Evolutionary conservation across 257 asterid genomes (phyloP), one percentile per base, ranked within the genome.

Genomic region (Solanum pinnatisectum): DNA sequence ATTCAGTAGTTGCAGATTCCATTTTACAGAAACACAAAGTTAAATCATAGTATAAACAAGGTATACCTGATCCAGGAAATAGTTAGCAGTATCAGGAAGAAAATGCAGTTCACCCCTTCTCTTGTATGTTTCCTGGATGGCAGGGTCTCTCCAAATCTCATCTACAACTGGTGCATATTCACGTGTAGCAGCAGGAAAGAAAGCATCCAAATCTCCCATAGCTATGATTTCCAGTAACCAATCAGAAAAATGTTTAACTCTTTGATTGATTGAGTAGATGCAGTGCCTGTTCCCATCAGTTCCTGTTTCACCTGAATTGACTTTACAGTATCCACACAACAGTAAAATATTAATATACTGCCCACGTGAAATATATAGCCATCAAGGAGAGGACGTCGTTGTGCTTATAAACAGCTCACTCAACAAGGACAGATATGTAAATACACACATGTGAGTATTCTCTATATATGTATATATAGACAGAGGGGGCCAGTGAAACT

Each of bases 121-220:
- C 89, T 92, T 93, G 94, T 93, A 94, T 16, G 96, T 94, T 90
- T 93, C 94, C 87, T 94, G 98, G 88, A 95, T 90, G 82, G 98
- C 94, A 73, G 95, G 93, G 88, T 95, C 93, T 87, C 91, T 93
- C 98, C 98, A 95, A 74, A 94, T 88, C 82, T 93, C 98, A 60
- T 93, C 87, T 25, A 92, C 87, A 39, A 92, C 36, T 37, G 95
- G 90, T 84, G 95, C 96, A 87, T 93, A 88, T 82, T 94, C 95
- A 74, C 88, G 93, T 33, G 97, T 92, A 82, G 93, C 92, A 74
- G 93, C 92, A 63, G 96, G 96, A 84, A 93, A 91, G 79, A 74
- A 88, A 14, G 90, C 74, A 68, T 92, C 90, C 72, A 92, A 35
- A 87, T 95, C 92, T 87, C 96, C 95, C 67, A 88, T 73, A 79